Evolutionary conservation across 1,139 yeast genomes (phyloP).

Genomic region (Protomyces arabidopsidicola): DNA sequence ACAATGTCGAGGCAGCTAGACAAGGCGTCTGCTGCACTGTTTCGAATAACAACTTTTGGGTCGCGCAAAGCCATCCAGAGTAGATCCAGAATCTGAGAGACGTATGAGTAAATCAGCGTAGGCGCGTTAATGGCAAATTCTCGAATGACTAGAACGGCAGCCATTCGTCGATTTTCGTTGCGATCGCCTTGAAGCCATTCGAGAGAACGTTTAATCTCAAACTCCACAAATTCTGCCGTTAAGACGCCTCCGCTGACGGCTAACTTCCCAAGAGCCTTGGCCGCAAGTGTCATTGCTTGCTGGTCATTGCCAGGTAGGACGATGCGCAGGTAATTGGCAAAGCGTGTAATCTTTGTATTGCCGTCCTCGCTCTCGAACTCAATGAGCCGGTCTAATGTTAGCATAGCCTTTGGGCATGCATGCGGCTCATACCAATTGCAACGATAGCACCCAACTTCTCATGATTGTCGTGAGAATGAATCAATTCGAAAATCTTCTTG

Average conservation of each 20-base stretch:
- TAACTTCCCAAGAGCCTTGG: constrained; percentile 76
- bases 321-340: constrained; percentile 79
- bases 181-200: constrained; percentile 86
- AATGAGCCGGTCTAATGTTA: constrained; percentile 58
- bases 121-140: constrained; percentile 88
- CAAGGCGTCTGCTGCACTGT: constrained; percentile 78
- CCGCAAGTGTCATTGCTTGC: constrained; percentile 80
- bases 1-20: constrained; percentile 73
- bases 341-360: constrained; percentile 83
- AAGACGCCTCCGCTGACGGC: constrained; percentile 86
- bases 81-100: constrained; percentile 71
- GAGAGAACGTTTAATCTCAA: constrained; percentile 80
- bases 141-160: constrained; percentile 77
- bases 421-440: constrained; percentile 50
- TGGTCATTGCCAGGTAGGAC: constrained; percentile 77
- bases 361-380: constrained; percentile 74
- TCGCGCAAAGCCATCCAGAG: constrained; percentile 87
- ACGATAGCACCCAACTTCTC: constrained; percentile 86
- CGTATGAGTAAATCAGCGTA: constrained; percentile 70
- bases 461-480: constrained; percentile 65
- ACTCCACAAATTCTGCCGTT: constrained; percentile 88
- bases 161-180: constrained; percentile 70
- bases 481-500: constrained; percentile 77
- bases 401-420: neutral
- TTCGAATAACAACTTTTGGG: constrained; percentile 64